A percentile compares a stretch with the other conserved stretches of the same genome.
These are phyloP conservation scores for Rhizophagus clarus DNA, from an alignment of 192 early-diverging fungal species.

Conservation along the genomic window DNA sequence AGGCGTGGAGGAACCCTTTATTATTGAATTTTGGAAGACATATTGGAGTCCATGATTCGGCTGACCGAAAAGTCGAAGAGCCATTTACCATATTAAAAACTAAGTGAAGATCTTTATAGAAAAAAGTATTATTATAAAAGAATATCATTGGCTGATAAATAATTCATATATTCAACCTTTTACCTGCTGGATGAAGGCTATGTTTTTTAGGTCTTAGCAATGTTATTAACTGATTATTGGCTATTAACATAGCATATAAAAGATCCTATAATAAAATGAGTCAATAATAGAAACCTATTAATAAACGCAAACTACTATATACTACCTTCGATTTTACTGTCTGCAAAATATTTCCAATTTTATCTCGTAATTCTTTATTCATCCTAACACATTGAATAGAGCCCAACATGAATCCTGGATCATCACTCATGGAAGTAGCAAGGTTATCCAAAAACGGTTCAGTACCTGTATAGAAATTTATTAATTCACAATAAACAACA, in stretches of 20 bases:
- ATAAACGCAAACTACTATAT: neutral
- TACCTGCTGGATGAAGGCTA: conserved; percentile 76
- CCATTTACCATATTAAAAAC: conserved; percentile 81
- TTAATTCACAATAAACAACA: neutral
- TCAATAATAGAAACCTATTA: neutral
- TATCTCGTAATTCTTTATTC: conserved; percentile 65
- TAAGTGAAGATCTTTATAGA: conserved; percentile 67
- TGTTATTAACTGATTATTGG: conserved; percentile 76
- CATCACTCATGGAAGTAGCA: conserved; percentile 65
- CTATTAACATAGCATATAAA: conserved; percentile 78
- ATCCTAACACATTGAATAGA: conserved; percentile 78
- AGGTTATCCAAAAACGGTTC: conserved; percentile 83
- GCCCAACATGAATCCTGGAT: conserved; percentile 75
- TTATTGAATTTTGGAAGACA: conserved; percentile 92
- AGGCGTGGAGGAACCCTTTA: conserved; percentile 85
- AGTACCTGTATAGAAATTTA: conserved; percentile 51
- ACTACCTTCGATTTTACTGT: conserved; percentile 58
- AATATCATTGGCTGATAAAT: neutral
- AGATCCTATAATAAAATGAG: conserved; percentile 47
- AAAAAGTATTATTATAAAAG: neutral
- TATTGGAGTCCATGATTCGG: conserved; percentile 92
- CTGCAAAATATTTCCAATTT: conserved; percentile 64
- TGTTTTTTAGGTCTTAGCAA: conserved; percentile 73
- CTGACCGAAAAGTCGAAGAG: conserved; percentile 71
- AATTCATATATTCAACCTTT: neutral